Conservation (phyloP, 306 rosid species). For the Gastrolobium bilobum region DNA sequence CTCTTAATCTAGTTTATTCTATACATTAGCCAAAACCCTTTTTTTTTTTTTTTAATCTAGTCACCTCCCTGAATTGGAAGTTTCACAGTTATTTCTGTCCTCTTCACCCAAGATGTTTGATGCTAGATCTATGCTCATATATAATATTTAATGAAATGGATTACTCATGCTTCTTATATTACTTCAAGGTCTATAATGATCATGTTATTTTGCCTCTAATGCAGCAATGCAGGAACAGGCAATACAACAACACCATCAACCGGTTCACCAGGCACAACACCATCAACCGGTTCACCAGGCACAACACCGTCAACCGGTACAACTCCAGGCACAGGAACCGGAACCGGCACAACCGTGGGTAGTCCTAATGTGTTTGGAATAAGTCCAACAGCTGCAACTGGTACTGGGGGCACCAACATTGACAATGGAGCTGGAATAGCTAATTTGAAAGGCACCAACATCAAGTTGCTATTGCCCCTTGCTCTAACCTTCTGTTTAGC, state of each 20-base stretch:
- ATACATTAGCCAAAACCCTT: no score
- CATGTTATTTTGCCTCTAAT: conserved; percentile 17
- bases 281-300: conserved; percentile 55
- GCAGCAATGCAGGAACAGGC: conserved; percentile 58
- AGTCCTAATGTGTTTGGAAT: conserved; percentile 58
- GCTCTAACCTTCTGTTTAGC: conserved; percentile 52
- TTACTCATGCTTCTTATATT: background rate
- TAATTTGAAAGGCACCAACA: conserved; percentile 38
- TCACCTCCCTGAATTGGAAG: conserved; percentile 34
- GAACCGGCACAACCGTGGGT: conserved; percentile 31
- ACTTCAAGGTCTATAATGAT: conserved; percentile 10
- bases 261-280: conserved; percentile 48
- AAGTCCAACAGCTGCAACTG: conserved; percentile 68
- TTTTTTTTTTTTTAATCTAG: no score
- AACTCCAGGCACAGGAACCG: conserved; percentile 41
- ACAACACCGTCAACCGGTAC: conserved; percentile 46
- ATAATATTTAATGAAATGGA: background rate
- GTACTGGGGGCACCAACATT: conserved; percentile 39
- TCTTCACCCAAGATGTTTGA: no score
- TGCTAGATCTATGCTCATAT: background rate
- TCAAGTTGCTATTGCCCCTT: conserved; percentile 31
- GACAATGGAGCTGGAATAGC: conserved; percentile 45
- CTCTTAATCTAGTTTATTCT: no score
- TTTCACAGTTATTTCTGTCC: conserved; percentile 18
- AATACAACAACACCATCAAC: conserved; percentile 55